Percentiles rank a stretch among this genome's conserved stretches.
phyloP scores from a whole-genome alignment of 805 yeast species.

The Wickerhamomyces silvicola region DNA sequence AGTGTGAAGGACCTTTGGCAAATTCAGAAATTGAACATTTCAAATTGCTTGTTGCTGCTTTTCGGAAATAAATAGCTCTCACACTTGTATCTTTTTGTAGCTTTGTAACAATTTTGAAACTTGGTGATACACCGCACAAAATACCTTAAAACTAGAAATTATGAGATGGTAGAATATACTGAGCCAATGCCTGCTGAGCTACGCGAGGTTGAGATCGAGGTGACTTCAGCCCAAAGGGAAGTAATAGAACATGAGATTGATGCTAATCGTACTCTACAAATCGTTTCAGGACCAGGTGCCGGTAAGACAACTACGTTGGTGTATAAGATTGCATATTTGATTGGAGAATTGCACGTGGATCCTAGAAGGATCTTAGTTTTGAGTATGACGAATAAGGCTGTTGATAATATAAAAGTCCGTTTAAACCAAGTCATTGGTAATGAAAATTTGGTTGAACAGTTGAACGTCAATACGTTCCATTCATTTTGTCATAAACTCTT shows the following conservation, averaged over 20 bases:
- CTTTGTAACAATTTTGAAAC: background rate
- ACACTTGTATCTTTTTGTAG: background rate
- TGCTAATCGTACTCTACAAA: constrained; percentile 37
- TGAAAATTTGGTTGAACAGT: constrained; percentile 27
- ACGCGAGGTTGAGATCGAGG: constrained; percentile 14
- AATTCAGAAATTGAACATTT: constrained; percentile 38
- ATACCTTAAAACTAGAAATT: no score
- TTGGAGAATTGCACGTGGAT: constrained; percentile 27
- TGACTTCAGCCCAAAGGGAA: constrained; percentile 40
- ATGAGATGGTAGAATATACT: no score
- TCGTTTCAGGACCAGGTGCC: constrained; percentile 69
- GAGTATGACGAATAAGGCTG: constrained; percentile 67
- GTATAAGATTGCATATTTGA: constrained; percentile 42
- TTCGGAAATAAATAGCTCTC: constrained; percentile 11
- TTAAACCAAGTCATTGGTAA: constrained; percentile 28
- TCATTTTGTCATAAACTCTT: constrained; percentile 49
- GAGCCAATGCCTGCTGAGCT: no score
- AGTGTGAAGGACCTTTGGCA: constrained; percentile 37
- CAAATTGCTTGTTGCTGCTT: constrained; percentile 38
- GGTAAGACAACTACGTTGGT: constrained; percentile 64
- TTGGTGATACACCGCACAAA: no score
- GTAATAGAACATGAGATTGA: constrained; percentile 38
- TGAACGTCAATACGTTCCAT: constrained; percentile 53
- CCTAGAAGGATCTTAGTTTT: constrained; percentile 56
- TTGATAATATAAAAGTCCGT: constrained; percentile 36